Evolutionary conservation across 2,329 filamentous ascomycete species (phyloP).

Genomic region (Phaeoacremonium minimum): DNA sequence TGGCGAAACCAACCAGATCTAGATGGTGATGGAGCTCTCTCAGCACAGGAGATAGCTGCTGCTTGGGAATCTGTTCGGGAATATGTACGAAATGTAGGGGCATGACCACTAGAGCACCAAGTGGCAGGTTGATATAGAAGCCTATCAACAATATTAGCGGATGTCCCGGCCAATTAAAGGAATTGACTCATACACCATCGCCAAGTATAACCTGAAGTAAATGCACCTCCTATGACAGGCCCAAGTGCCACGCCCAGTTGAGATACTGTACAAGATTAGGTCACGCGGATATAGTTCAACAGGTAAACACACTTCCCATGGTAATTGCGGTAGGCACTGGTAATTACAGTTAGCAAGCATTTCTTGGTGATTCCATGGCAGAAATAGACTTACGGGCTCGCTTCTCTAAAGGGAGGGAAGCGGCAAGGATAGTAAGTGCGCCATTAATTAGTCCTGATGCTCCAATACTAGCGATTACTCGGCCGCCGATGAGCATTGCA

Average conservation of each 20-base stretch:
- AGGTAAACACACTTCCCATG: neutral
- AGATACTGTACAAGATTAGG: too few species aligned
- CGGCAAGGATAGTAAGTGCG: neutral
- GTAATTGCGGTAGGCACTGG: too few species aligned
- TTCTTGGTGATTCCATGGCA: too few species aligned
- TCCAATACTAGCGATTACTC: constrained; percentile 4
- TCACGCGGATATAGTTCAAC: too few species aligned
- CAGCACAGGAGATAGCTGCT: neutral
- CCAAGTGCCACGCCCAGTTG: neutral
- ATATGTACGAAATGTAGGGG: constrained; percentile 26
- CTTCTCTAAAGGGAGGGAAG: neutral
- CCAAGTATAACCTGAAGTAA: neutral
- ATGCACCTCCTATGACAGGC: neutral
- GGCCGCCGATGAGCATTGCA: constrained; percentile 4
- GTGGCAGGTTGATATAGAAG: constrained; percentile 29
- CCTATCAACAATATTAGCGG: neutral
- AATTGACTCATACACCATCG: neutral
- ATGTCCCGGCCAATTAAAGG: neutral
- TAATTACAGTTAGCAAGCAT: too few species aligned
- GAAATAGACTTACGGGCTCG: neutral
- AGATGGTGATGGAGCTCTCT: constrained; percentile 30
- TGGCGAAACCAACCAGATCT: constrained; percentile 34
- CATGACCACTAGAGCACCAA: constrained; percentile 22
- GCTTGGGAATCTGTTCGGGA: constrained; percentile 13
- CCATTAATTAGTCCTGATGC: constrained; percentile 1